phyloP scores from a whole-genome alignment of 768 basidiomycete species.

The Tulasnella sp. region DNA sequence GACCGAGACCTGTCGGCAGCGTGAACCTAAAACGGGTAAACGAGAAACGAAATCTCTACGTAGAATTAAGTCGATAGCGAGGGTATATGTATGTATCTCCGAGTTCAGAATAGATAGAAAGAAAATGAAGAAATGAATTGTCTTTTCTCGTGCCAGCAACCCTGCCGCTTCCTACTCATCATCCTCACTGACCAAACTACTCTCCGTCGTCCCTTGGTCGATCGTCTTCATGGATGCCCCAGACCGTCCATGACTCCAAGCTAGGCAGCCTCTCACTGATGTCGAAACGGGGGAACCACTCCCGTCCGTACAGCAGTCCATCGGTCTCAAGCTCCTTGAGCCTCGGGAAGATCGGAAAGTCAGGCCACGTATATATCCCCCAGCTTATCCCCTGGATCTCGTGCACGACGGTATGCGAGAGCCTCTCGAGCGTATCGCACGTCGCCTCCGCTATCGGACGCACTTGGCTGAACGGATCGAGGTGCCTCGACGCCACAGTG shows the following conservation, averaged over 20 bases:
- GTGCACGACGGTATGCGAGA: conserved; percentile 6
- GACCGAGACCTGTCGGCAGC: not conserved
- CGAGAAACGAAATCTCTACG: not conserved
- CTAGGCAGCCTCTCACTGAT: not conserved
- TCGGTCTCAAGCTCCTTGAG: conserved; percentile 4
- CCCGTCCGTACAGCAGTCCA: not conserved
- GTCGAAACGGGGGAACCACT: conserved; percentile 1
- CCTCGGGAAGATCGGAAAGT: not conserved
- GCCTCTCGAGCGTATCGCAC: not conserved
- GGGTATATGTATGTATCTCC: not conserved
- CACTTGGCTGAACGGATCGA: conserved; percentile 6
- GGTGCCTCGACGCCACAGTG: not conserved
- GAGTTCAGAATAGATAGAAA: not conserved
- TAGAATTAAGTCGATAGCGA: not conserved
- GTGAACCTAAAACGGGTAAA: not conserved
- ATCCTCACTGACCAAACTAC: not conserved
- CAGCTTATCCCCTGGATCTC: not conserved
- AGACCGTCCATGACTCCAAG: conserved; percentile 1
- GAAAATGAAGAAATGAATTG: not conserved
- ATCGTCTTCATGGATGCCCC: not conserved
- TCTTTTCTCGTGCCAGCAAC: not conserved
- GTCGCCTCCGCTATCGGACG: not conserved
- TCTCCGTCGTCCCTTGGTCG: not conserved
- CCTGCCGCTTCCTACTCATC: not conserved
- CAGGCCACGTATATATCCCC: not conserved